Percentiles rank a stretch among this genome's conserved stretches.
phyloP scores from a whole-genome alignment of 2,329 filamentous ascomycete genomes.

The Geoglossum cookeanum region DNA sequence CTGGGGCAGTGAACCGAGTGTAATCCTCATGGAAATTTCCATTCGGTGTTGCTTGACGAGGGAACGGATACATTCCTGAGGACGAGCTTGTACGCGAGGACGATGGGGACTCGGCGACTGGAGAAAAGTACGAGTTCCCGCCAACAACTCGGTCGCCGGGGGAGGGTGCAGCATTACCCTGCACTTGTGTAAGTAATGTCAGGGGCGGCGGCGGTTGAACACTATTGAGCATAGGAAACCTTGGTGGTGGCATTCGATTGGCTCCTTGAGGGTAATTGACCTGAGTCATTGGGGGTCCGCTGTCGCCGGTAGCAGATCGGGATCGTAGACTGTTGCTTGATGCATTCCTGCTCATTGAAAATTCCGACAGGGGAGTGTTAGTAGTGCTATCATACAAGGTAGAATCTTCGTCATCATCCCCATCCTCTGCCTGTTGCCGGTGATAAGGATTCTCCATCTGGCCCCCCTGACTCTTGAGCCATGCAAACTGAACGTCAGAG shows the following conservation, averaged over 20 bases:
- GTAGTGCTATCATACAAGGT: conserved; percentile 15
- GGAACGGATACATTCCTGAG: conserved; percentile 63
- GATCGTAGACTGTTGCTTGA: conserved; percentile 59
- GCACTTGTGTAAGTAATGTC: conserved; percentile 46
- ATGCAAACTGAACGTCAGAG: conserved; percentile 57
- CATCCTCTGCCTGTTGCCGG: conserved; percentile 31
- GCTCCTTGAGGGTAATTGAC: neutral
- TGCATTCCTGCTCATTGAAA: conserved; percentile 42
- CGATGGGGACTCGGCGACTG: conserved; percentile 58
- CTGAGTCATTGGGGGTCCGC: conserved; percentile 34
- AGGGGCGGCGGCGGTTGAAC: conserved; percentile 32
- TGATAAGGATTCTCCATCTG: conserved; percentile 69
- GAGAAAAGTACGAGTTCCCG: conserved; percentile 88
- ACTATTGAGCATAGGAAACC: conserved; percentile 43
- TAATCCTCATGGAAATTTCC: conserved; percentile 50
- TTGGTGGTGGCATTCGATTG: conserved; percentile 33
- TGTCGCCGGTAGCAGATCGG: conserved; percentile 58
- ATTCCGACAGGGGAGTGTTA: conserved; percentile 25
- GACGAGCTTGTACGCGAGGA: conserved; percentile 54
- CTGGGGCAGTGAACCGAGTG: conserved; percentile 75
- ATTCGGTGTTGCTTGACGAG: conserved; percentile 51
- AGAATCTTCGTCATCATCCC: conserved; percentile 26
- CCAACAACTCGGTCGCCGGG: conserved; percentile 33
- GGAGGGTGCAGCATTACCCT: conserved; percentile 30
- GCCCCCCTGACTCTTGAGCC: conserved; percentile 48